Evolutionary conservation across 2,329 filamentous ascomycete genomes (phyloP).

Genomic region (Aureobasidium vineae): DNA sequence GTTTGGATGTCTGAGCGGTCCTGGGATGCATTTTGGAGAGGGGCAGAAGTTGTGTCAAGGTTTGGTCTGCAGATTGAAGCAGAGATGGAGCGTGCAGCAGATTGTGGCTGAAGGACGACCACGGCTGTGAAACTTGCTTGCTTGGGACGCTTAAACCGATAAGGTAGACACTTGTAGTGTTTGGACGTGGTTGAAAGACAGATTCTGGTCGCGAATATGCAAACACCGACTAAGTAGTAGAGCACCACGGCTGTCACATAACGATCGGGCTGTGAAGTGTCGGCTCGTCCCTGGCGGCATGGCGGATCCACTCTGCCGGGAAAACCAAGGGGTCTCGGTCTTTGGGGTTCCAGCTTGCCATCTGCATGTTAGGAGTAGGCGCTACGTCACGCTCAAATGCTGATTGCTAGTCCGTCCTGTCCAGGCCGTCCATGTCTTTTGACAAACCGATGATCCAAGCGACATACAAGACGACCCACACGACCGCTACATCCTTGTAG

Average conservation of each 20-base stretch:
- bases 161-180: background rate
- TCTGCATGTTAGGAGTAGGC: background rate
- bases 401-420: background rate
- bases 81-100: constrained; percentile 1
- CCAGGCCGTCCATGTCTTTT: background rate
- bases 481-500: background rate
- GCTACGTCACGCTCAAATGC: constrained; percentile 6
- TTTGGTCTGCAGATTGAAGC: background rate
- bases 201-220: background rate
- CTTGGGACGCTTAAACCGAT: background rate
- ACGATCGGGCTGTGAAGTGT: background rate
- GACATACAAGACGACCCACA: background rate
- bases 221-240: background rate
- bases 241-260: background rate
- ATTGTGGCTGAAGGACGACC: background rate
- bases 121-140: background rate
- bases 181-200: background rate
- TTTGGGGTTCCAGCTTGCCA: background rate
- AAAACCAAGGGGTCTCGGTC: background rate
- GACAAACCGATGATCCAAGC: background rate
- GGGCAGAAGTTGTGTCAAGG: background rate
- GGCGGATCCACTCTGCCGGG: background rate
- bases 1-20: constrained; percentile 17
- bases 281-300: background rate
- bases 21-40: background rate